Percentiles rank a stretch among this genome's conserved stretches.
These are phyloP conservation scores for Exophiala xenobiotica DNA, from an alignment of 2,329 filamentous ascomycete genomes.

Conservation along the genomic window DNA sequence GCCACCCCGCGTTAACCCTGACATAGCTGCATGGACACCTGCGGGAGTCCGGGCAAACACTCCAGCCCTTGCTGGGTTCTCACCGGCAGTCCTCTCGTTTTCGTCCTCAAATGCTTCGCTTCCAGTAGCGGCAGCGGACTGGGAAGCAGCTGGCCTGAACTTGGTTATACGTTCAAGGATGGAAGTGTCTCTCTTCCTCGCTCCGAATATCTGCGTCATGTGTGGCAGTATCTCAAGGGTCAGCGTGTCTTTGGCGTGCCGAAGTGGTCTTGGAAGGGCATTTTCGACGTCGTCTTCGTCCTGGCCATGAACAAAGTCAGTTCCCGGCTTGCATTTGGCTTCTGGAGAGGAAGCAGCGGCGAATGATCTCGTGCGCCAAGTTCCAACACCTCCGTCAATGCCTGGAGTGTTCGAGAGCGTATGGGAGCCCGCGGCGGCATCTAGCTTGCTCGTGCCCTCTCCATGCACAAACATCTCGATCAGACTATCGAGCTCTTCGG, in stretches of 20 bases:
- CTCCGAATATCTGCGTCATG: slow-evolving; percentile 62
- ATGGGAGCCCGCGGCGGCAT: slow-evolving; percentile 36
- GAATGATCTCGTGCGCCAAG: slow-evolving; percentile 35
- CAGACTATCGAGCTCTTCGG: slow-evolving; percentile 75
- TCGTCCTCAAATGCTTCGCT: slow-evolving; percentile 47
- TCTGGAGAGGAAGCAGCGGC: background rate
- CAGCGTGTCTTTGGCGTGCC: slow-evolving; percentile 64
- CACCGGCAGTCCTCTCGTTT: slow-evolving; percentile 45
- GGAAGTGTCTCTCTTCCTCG: slow-evolving; percentile 42
- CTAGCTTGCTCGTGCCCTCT: slow-evolving; percentile 42
- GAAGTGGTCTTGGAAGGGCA: slow-evolving; percentile 41
- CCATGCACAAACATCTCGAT: slow-evolving; percentile 68
- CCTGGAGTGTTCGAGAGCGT: slow-evolving; percentile 45
- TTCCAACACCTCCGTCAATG: slow-evolving; percentile 35
- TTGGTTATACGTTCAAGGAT: slow-evolving; percentile 68
- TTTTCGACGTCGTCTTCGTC: background rate
- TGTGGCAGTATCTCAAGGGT: slow-evolving; percentile 86
- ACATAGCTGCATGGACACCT: no score
- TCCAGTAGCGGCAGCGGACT: slow-evolving; percentile 38
- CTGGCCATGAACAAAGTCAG: background rate
- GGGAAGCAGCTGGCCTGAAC: slow-evolving; percentile 43
- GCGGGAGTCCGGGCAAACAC: no score
- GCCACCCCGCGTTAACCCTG: no score
- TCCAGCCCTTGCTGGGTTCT: no score
- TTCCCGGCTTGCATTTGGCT: no score